Evolutionary conservation across 352 stramenopile genomes (phyloP).

Genomic region (Pythium dissotocum): DNA sequence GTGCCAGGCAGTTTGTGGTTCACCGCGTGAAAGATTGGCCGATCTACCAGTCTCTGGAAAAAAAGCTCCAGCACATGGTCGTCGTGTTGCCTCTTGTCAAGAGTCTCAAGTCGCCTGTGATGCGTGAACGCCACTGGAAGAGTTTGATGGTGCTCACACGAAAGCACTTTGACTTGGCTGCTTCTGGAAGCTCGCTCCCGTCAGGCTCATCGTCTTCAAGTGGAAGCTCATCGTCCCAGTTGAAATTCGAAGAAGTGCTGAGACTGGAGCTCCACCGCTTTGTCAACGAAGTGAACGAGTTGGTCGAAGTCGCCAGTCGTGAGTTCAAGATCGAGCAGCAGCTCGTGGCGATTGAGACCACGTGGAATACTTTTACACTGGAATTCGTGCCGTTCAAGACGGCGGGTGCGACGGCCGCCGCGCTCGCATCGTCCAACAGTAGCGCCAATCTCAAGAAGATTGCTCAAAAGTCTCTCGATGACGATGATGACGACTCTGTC

Average conservation of each 20-base stretch:
- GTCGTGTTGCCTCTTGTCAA: slow-evolving; percentile 91
- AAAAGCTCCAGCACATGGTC: slow-evolving; percentile 91
- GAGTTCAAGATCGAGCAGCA: slow-evolving; percentile 98
- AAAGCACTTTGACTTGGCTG: slow-evolving; percentile 80
- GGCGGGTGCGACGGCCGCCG: slow-evolving; percentile 27
- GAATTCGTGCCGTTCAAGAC: slow-evolving; percentile 92
- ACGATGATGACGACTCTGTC: slow-evolving; percentile 29
- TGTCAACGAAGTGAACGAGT: slow-evolving; percentile 93
- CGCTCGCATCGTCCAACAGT: slow-evolving; percentile 5
- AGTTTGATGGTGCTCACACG: slow-evolving; percentile 82
- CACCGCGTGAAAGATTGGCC: slow-evolving; percentile 79
- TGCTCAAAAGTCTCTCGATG: slow-evolving; percentile 1
- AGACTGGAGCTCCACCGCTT: slow-evolving; percentile 91
- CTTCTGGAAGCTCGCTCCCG: not conserved
- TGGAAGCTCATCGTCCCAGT: slow-evolving; percentile 26
- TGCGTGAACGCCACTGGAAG: slow-evolving; percentile 91
- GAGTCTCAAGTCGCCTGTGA: slow-evolving; percentile 84
- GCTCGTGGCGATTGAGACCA: slow-evolving; percentile 89
- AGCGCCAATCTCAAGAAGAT: not conserved
- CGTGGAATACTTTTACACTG: slow-evolving; percentile 91
- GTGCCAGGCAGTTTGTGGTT: slow-evolving; percentile 41
- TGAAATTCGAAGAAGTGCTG: slow-evolving; percentile 93
- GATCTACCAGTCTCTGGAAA: slow-evolving; percentile 90
- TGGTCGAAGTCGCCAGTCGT: slow-evolving; percentile 94
- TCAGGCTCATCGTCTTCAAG: slow-evolving; percentile 9